Evolutionary conservation across 805 yeast genomes (phyloP).

Genomic region (Zygotorulaspora chibaensis): DNA sequence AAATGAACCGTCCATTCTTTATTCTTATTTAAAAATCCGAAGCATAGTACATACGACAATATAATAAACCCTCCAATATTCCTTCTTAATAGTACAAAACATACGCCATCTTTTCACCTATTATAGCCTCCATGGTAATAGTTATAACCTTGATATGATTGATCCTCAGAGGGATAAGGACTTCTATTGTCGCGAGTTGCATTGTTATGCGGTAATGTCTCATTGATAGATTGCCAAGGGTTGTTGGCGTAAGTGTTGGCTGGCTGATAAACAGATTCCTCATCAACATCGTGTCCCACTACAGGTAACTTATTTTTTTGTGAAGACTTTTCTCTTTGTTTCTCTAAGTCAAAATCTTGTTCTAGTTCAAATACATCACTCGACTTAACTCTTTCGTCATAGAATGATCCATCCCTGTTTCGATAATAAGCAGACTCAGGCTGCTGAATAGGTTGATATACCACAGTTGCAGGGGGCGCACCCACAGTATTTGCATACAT

Average conservation of each 20-base stretch:
- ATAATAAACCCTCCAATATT: neutral
- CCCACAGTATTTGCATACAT: conserved; percentile 7
- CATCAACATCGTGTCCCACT: conserved; percentile 14
- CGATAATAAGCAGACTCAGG: conserved; percentile 26
- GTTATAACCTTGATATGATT: conserved; percentile 12
- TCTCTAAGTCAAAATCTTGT: conserved; percentile 33
- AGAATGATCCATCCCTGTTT: conserved; percentile 14
- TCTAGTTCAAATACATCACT: conserved; percentile 29
- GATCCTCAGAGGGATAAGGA: conserved; percentile 13
- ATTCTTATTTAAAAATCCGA: neutral
- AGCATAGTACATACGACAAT: neutral
- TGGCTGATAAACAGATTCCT: conserved; percentile 11
- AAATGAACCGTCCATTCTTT: neutral
- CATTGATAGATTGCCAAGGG: conserved; percentile 12
- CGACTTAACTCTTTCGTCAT: conserved; percentile 19
- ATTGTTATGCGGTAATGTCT: neutral
- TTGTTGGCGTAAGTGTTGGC: conserved; percentile 2
- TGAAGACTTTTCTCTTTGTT: conserved; percentile 21
- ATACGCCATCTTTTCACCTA: neutral
- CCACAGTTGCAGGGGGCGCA: conserved; percentile 26
- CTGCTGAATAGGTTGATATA: conserved; percentile 31
- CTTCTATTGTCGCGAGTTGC: conserved; percentile 3
- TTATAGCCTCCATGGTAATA: conserved; percentile 10
- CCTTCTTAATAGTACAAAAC: neutral
- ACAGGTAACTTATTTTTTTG: conserved; percentile 9